Evolutionary conservation across 192 early-diverging fungal species (phyloP).

Genomic region (Gamsiella multidivaricata): DNA sequence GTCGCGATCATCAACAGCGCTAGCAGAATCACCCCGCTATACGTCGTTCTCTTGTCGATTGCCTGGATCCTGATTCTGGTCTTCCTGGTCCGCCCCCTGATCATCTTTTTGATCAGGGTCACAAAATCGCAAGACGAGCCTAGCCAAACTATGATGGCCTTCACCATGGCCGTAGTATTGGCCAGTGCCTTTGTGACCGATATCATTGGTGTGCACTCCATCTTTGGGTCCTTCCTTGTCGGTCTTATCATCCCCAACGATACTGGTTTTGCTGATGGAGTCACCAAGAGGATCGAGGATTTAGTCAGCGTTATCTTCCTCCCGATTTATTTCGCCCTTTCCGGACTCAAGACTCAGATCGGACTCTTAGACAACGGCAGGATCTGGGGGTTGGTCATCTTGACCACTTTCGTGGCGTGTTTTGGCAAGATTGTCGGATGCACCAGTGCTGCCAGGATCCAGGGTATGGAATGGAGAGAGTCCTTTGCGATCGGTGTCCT

Average conservation of each 20-base stretch:
- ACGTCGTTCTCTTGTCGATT: slow-evolving; percentile 78
- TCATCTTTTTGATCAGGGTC: slow-evolving; percentile 58
- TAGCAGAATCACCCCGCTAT: slow-evolving; percentile 78
- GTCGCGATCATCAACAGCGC: slow-evolving; percentile 87
- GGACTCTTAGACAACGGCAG: slow-evolving; percentile 74
- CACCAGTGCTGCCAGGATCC: slow-evolving; percentile 71
- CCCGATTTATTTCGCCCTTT: slow-evolving; percentile 94
- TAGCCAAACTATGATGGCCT: slow-evolving; percentile 70
- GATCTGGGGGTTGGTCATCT: slow-evolving; percentile 81
- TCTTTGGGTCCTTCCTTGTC: slow-evolving; percentile 93
- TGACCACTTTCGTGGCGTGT: slow-evolving; percentile 82
- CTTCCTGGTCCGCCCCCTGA: slow-evolving; percentile 74
- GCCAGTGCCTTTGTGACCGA: slow-evolving; percentile 85
- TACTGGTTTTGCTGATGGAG: slow-evolving; percentile 83
- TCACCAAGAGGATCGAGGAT: slow-evolving; percentile 96
- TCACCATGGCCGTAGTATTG: slow-evolving; percentile 78
- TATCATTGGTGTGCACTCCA: slow-evolving; percentile 89
- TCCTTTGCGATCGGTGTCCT: slow-evolving; percentile 86
- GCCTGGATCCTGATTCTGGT: slow-evolving; percentile 79
- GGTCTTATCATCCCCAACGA: slow-evolving; percentile 92
- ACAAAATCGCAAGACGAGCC: slow-evolving; percentile 67
- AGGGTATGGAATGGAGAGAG: slow-evolving; percentile 83
- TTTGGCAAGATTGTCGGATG: slow-evolving; percentile 91
- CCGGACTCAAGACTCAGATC: slow-evolving; percentile 91
- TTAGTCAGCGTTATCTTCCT: slow-evolving; percentile 86